Conservation (phyloP, 2,329 filamentous ascomycete genomes). For the Sclerotinia minor region DNA sequence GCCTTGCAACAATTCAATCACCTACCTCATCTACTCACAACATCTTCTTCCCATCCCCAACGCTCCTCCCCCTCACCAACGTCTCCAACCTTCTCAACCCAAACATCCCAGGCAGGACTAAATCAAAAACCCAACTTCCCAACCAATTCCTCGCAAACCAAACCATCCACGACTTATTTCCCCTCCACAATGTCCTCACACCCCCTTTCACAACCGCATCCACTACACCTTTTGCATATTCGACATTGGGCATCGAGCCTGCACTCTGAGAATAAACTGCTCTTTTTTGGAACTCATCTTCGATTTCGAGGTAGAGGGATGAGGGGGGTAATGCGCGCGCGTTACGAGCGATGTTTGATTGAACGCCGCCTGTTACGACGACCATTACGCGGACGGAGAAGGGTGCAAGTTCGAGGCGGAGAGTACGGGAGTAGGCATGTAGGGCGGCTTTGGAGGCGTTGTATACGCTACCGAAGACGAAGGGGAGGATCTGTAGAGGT, state of each 20-base stretch:
- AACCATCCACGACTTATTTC: slow-evolving; percentile 30
- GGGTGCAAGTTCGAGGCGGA: slow-evolving; percentile 39
- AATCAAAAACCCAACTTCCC: slow-evolving; percentile 36
- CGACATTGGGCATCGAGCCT: slow-evolving; percentile 32
- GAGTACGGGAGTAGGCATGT: slow-evolving; percentile 31
- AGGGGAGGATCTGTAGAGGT: slow-evolving; percentile 65
- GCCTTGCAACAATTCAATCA: background rate
- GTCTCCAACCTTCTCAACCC: slow-evolving; percentile 31
- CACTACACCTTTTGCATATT: slow-evolving; percentile 37
- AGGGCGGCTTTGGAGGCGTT: slow-evolving; percentile 84
- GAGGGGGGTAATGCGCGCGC: slow-evolving; percentile 27
- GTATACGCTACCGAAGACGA: slow-evolving; percentile 84
- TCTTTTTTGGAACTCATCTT: slow-evolving; percentile 30
- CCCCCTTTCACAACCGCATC: slow-evolving; percentile 32
- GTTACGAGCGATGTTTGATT: slow-evolving; percentile 32
- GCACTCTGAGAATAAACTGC: slow-evolving; percentile 34
- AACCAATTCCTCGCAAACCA: slow-evolving; percentile 33
- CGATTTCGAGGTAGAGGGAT: slow-evolving; percentile 34
- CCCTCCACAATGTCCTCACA: slow-evolving; percentile 33
- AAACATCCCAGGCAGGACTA: slow-evolving; percentile 36
- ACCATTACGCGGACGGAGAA: slow-evolving; percentile 36
- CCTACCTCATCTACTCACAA: background rate
- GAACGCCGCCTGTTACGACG: slow-evolving; percentile 36
- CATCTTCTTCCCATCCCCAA: background rate
- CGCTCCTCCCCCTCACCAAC: slow-evolving; percentile 17